These are phyloP conservation scores for Hypoxylon lienhwacheense DNA, from an alignment of 495 filamentous ascomycete species.

Conservation along the genomic window DNA sequence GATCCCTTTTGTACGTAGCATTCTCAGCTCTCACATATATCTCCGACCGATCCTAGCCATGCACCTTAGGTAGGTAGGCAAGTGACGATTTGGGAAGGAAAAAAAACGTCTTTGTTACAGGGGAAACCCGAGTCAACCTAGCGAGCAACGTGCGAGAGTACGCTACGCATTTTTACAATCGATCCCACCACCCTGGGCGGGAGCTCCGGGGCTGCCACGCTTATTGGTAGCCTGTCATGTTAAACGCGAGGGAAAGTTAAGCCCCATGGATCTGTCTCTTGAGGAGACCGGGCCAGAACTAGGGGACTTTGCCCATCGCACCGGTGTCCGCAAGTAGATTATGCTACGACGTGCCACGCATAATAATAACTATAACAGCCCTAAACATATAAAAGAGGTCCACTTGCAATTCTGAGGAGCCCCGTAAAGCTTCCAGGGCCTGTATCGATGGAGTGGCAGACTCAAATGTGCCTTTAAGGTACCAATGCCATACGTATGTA, in stretches of 20 bases:
- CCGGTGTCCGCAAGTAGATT: constrained; percentile 27
- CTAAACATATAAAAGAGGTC: neutral
- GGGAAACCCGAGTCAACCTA: constrained; percentile 20
- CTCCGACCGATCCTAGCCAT: constrained; percentile 1
- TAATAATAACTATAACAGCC: neutral
- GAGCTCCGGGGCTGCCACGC: constrained; percentile 12
- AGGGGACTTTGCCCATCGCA: constrained; percentile 3
- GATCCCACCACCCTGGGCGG: constrained; percentile 28
- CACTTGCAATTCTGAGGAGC: too few relatives aligned
- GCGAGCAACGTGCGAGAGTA: constrained; percentile 24
- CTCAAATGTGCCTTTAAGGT: constrained; percentile 5
- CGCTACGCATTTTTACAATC: too few relatives aligned
- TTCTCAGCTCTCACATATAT: neutral
- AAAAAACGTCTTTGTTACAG: constrained; percentile 13
- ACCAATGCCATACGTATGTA: neutral
- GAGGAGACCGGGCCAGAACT: constrained; percentile 8
- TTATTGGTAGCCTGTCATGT: constrained; percentile 26
- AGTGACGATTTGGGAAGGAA: constrained; percentile 7
- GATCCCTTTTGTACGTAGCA: constrained; percentile 29
- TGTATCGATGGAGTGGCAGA: constrained; percentile 20
- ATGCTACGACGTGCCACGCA: constrained; percentile 18
- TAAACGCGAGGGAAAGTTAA: constrained; percentile 24
- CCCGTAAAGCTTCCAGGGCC: constrained; percentile 3
- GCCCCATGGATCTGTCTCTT: constrained; percentile 26
- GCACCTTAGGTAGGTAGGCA: neutral